phyloP scores from a whole-genome alignment of 2,329 filamentous ascomycete species.

The Alternaria burnsii region DNA sequence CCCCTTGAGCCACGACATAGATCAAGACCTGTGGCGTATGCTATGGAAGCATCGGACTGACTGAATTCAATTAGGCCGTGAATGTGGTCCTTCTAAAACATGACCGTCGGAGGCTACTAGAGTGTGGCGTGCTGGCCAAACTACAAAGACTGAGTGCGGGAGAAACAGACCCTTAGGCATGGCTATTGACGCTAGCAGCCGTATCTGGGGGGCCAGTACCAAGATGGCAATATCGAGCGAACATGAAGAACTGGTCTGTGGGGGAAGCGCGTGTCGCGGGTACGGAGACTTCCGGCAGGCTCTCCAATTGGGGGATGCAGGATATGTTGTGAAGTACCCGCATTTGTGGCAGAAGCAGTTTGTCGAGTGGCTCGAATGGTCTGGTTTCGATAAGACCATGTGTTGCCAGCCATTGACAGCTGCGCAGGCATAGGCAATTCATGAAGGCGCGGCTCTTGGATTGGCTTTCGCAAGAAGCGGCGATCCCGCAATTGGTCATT shows the following conservation, averaged over 20 bases:
- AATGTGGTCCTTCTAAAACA: not conserved
- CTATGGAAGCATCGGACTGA: not conserved
- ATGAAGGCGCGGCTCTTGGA: not conserved
- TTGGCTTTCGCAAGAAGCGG: not conserved
- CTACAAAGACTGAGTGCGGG: not conserved
- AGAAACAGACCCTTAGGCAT: not conserved
- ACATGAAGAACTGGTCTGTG: not conserved
- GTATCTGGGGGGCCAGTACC: not conserved
- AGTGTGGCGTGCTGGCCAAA: not conserved
- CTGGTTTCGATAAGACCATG: slow-evolving; percentile 7
- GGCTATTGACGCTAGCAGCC: not conserved
- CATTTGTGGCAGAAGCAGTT: not conserved
- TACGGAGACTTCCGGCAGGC: not conserved
- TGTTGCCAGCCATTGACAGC: not conserved
- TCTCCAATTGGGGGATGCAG: not conserved
- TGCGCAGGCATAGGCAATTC: not conserved
- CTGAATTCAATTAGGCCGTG: not conserved
- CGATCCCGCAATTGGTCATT: not conserved
- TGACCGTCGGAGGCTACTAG: not conserved
- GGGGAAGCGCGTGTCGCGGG: slow-evolving; percentile 3
- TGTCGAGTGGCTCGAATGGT: slow-evolving; percentile 1
- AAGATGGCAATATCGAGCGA: not conserved
- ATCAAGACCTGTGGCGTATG: not conserved
- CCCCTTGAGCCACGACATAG: not conserved
- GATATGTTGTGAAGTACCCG: not conserved